Evolutionary conservation across 129 eudicot species (phyloP).

Genomic region (Flaveria sonorensis): DNA sequence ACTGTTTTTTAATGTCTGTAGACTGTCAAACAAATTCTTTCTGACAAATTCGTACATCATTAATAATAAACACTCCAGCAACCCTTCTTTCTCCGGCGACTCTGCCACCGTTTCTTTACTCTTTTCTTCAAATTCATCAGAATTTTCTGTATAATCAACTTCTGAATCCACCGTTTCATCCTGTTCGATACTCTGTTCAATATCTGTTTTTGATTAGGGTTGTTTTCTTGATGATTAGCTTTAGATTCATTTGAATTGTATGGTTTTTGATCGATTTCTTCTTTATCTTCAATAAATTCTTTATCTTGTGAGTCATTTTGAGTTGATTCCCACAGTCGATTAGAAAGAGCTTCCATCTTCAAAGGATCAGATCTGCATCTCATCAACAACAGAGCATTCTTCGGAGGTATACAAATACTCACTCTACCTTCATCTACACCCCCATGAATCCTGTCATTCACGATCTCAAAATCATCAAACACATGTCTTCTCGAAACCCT

Average conservation of each 20-base stretch:
- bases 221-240: neutral
- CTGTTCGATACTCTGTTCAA: constrained; percentile 10
- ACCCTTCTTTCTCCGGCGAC: constrained; percentile 30
- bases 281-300: constrained; percentile 14
- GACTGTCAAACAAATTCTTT: no score
- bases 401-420: no score
- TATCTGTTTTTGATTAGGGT: no score
- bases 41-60: constrained; percentile 99
- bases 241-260: neutral
- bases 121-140: constrained; percentile 26
- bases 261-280: constrained; percentile 6
- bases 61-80: constrained; percentile 90
- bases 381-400: no score
- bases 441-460: no score
- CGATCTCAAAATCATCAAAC: no score
- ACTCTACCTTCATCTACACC: no score
- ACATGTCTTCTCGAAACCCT: no score
- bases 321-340: no score
- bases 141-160: constrained; percentile 12
- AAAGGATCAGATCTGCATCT: no score
- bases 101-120: constrained; percentile 25
- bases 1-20: no score
- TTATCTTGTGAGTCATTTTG: constrained; percentile 48
- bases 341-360: no score
- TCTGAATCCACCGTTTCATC: constrained; percentile 15